Base-by-base conservation (phyloP, 202 grass and related monocot species). In the Setaria viridis region DNA sequence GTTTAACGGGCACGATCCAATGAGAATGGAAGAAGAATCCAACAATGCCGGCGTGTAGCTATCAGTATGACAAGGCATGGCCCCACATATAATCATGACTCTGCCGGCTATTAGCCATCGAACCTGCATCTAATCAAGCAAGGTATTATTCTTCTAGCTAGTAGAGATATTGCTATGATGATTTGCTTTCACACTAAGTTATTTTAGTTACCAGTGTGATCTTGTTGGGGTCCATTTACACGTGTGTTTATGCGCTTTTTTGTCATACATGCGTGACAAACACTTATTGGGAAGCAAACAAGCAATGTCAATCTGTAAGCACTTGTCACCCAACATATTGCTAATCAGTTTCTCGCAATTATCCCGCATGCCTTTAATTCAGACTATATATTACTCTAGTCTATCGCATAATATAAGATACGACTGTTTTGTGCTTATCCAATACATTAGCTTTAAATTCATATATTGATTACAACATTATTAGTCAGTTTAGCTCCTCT, bases 1-100 rank as follows among this genome's bases (percentile, higher is more conserved):
- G 43, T 64, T 17, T 71, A 72, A 45, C 19, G 2, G 5, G 41
- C 29, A 62, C 16, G 12, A 9, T 29, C 50, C 29, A 73, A 9
- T 71, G 53, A 48, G 79, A 57, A 30, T 69, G 53, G n/a, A 41
- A 82, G 14, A 77, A 47, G 39, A 8, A 83, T 60, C 25, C 81
- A 53, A 54, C 33, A 11, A 29, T 33, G 62, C 29, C 50, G 12
- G 63, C 57, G 11, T 66, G 51, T 70, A 42, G 11, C 47, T 59
- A 66, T 84, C 48, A 66, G 15, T 57, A 19, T 85, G 65, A 85
- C 75, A 9, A 79, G 75, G 84, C 75, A 43, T 70, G 53, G 17
- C 7, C 50, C 74, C 83, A 77, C 82, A 29, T 64, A 43, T 70
- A 60, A 70, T 78, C 51, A 70, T 78, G 43, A 62, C 21, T 19